A percentile compares a stretch with the other conserved stretches of the same genome.
Evolutionary conservation across 2,329 filamentous ascomycete genomes (phyloP).

Genomic region (Fusarium duplospermum): DNA sequence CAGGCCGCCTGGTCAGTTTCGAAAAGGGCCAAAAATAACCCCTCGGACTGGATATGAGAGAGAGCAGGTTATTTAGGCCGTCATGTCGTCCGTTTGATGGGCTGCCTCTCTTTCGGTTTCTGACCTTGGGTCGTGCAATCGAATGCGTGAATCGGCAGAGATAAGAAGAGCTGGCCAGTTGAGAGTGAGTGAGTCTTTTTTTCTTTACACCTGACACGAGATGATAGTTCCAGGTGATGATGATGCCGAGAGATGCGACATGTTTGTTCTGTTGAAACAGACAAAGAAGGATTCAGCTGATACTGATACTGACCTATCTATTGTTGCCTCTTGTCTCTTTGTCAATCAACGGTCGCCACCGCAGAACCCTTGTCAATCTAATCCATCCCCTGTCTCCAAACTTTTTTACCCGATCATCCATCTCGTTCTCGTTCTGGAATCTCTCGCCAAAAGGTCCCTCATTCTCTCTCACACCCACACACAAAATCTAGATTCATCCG

Average conservation of each 20-base stretch:
- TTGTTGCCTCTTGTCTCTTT: conserved; percentile 6
- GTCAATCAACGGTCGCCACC: background rate
- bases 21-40: background rate
- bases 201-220: background rate
- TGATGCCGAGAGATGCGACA: background rate
- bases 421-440: background rate
- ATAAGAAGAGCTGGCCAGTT: background rate
- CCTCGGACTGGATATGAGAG: background rate
- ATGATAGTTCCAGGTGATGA: background rate
- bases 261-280: background rate
- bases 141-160: background rate
- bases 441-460: background rate
- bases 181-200: background rate
- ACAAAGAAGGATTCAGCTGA: background rate
- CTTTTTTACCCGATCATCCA: background rate
- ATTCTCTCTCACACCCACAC: background rate
- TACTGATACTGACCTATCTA: background rate
- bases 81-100: conserved; percentile 1
- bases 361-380: background rate
- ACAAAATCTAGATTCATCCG: background rate
- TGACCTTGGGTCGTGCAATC: background rate
- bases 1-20: background rate
- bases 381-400: background rate
- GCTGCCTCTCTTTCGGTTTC: conserved; percentile 28
- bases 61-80: conserved; percentile 11